Evolutionary conservation across 23 red algal species (phyloP).

Genomic region (Gracilaria caudata): DNA sequence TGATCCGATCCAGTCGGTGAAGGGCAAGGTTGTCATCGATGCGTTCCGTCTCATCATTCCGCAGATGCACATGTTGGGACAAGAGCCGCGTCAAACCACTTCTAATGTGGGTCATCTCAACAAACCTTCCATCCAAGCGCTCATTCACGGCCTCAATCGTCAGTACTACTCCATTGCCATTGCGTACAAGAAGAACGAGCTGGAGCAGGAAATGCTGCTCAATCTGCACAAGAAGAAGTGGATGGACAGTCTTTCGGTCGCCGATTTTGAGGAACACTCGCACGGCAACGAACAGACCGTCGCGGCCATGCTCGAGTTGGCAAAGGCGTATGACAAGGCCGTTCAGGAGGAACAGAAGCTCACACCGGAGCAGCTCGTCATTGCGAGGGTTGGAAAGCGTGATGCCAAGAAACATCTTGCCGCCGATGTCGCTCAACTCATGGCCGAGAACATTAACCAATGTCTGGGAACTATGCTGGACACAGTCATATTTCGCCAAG

Average conservation of each 20-base stretch:
- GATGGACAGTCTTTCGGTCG: slow-evolving; percentile 78
- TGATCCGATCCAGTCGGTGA: slow-evolving; percentile 97
- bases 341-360: slow-evolving; percentile 94
- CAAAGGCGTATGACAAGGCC: slow-evolving; percentile 84
- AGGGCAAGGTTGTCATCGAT: slow-evolving; percentile 98
- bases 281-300: slow-evolving; percentile 73
- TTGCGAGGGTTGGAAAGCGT: slow-evolving; percentile 95
- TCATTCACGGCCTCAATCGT: slow-evolving; percentile 98
- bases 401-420: slow-evolving; percentile 94
- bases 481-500: slow-evolving; percentile 88
- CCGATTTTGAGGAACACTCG: slow-evolving; percentile 78
- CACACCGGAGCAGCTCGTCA: slow-evolving; percentile 84
- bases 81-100: slow-evolving; percentile 98
- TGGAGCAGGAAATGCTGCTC: slow-evolving; percentile 98
- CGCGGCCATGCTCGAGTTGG: slow-evolving; percentile 85
- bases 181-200: slow-evolving; percentile 95
- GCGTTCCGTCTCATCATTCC: slow-evolving; percentile 95
- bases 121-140: slow-evolving; percentile 99
- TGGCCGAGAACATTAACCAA: slow-evolving; percentile 91
- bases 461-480: slow-evolving; percentile 89
- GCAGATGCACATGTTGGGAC: slow-evolving; percentile 87
- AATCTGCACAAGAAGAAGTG: slow-evolving; percentile 99
- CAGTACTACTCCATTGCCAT: slow-evolving; percentile 99
- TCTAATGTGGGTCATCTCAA: slow-evolving; percentile 92
- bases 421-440: slow-evolving; percentile 73